Percentiles rank a stretch among this genome's conserved stretches.
These are phyloP conservation scores for Cytospora piceae DNA, from an alignment of 2,329 filamentous ascomycete species.

Conservation along the genomic window DNA sequence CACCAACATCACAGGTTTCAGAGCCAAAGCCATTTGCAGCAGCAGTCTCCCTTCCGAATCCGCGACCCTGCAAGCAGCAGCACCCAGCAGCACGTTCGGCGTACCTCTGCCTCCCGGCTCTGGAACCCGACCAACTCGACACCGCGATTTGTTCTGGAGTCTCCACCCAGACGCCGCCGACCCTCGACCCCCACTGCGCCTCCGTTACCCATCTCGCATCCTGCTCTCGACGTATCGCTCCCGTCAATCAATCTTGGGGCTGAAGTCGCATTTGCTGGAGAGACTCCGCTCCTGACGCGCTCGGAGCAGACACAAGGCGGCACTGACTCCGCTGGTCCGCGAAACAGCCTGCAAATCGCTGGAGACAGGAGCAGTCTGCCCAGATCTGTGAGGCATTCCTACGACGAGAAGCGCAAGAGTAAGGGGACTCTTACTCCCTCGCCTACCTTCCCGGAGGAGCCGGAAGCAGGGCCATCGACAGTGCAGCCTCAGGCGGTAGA, in stretches of 20 bases:
- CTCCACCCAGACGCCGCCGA: conserved; percentile 45
- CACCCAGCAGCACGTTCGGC: conserved; percentile 42
- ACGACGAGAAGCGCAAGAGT: conserved; percentile 51
- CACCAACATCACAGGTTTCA: conserved; percentile 29
- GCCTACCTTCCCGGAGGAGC: conserved; percentile 33
- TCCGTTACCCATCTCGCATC: conserved; percentile 53
- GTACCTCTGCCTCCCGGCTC: conserved; percentile 54
- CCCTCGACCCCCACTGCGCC: conserved; percentile 57
- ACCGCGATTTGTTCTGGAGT: conserved; percentile 45
- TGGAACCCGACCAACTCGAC: conserved; percentile 67
- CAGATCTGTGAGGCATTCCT: conserved; percentile 56
- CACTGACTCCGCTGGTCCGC: conserved; percentile 45
- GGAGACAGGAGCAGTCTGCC: conserved; percentile 58
- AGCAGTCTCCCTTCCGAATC: conserved; percentile 50
- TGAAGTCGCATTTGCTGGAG: conserved; percentile 47
- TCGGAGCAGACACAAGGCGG: conserved; percentile 54
- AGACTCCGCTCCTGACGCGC: conserved; percentile 56
- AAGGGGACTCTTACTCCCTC: conserved; percentile 38
- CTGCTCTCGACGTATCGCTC: conserved; percentile 44
- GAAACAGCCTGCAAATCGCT: conserved; percentile 56
- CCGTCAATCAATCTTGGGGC: conserved; percentile 43
- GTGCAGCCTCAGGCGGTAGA: conserved; percentile 28
- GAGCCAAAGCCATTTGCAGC: conserved; percentile 31
- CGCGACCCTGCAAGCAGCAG: conserved; percentile 38
- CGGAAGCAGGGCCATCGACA: conserved; percentile 30